Evolutionary conservation across 768 basidiomycete genomes (phyloP), one percentile per base, ranked within the genome.

Genomic region (Russula lepida): DNA sequence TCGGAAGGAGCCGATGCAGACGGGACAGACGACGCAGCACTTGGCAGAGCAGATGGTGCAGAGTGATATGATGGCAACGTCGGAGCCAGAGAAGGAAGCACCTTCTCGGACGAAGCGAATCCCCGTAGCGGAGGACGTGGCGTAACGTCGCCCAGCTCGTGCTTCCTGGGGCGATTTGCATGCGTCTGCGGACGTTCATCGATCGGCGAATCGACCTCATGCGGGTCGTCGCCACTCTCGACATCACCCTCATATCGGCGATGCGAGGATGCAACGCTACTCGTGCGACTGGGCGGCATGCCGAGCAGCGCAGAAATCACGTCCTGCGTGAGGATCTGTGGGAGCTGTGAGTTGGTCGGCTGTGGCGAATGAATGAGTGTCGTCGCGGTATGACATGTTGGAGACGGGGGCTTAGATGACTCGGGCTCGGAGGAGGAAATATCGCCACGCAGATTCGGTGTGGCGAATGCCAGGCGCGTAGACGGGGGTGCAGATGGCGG

Each of bases 321-420:
- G 57, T 87, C 82, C 69, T 86, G 83, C 54, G 82, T 84, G 48
- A 90, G 79, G 21, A 89, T 78, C 68, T 88, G 86, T 0, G 86
- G 86, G 6, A 76, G 74, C 12, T 79, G 67, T 3, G 75, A 77
- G 1, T 75, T 75, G 2, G 81, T 80, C 1, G 84, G 82, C 58
- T 81, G 77, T 7, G 82, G 83, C n/a, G 82, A 81, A 56, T 80
- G 75, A 37, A 84, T 82, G 7, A 76, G 70, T 53, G 60, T 67
- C 49, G 12, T 60, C 27, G 41, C 66, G 23, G n/a, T 59, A 65
- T 58, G 64, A 41, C 6, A 60, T 21, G 51, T 56, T 15, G 61
- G 56, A 6, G 61, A 62, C 0, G 44, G 23, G 3, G 56, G 35
- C 15, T 54, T 56, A 11, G 56, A 58, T 41, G 56, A 54, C 28